Conservation (phyloP, 1,139 yeast species). For the Groenewaldozyma auringiensis region DNA sequence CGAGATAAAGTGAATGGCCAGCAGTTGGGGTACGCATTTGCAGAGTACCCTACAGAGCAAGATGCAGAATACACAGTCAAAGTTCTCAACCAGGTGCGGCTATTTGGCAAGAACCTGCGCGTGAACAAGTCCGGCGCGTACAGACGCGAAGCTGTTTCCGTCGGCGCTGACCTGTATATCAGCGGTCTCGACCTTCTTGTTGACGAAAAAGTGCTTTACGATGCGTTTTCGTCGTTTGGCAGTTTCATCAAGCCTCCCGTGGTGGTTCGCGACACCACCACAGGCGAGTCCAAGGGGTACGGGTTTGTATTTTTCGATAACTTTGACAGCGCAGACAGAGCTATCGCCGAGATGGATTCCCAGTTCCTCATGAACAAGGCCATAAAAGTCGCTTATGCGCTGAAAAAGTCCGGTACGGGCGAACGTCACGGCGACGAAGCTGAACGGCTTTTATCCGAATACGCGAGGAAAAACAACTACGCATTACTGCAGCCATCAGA, state of each 20-base stretch:
- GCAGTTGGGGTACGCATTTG: slow-evolving; percentile 87
- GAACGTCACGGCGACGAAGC: slow-evolving; percentile 71
- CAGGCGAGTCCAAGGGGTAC: slow-evolving; percentile 50
- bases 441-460: slow-evolving; percentile 65
- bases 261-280: slow-evolving; percentile 43
- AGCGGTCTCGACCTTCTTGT: slow-evolving; percentile 66
- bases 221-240: slow-evolving; percentile 69
- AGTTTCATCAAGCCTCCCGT: slow-evolving; percentile 45
- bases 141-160: slow-evolving; percentile 35
- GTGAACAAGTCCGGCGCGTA: slow-evolving; percentile 46
- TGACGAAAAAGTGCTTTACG: slow-evolving; percentile 50
- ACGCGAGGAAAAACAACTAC: slow-evolving; percentile 43
- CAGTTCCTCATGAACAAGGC: slow-evolving; percentile 61
- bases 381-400: slow-evolving; percentile 61
- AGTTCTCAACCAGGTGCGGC: slow-evolving; percentile 52
- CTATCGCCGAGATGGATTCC: slow-evolving; percentile 62
- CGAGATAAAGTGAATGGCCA: slow-evolving; percentile 62
- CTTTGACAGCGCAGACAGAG: slow-evolving; percentile 66
- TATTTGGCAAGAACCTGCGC: slow-evolving; percentile 58
- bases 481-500: slow-evolving; percentile 7
- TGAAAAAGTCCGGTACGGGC: slow-evolving; percentile 52
- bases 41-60: slow-evolving; percentile 51
- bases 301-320: slow-evolving; percentile 58
- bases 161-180: slow-evolving; percentile 71
- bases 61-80: slow-evolving; percentile 70